Evolutionary conservation across 2,329 filamentous ascomycete species (phyloP), one percentile per base, ranked within the genome.

Genomic region (Colletotrichum ledebouriae): DNA sequence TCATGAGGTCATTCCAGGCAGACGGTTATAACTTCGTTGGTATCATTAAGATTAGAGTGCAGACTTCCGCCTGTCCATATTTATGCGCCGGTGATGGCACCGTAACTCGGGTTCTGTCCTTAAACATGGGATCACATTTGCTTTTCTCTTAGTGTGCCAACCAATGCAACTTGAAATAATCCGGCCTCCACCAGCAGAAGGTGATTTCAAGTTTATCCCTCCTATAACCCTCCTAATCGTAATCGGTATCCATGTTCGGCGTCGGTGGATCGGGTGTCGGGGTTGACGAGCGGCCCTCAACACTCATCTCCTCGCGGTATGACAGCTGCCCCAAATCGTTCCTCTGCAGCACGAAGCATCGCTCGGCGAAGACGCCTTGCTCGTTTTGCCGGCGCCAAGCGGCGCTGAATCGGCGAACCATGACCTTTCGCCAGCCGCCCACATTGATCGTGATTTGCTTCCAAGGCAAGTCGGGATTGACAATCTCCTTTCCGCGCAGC

Each of bases 351-450:
- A 83, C 76, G 59, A 85, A 85, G 68, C 83, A 84, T 41, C 83
- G 74, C 74, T 85, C 83, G 0, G 83, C 83, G 69, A 78, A 85
- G 1, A 84, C 73, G 2, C 83, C 83, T 42, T 76, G 73, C 47
- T 76, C 73, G 44, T 85, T 83, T 47, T 76, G 76, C 49, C 73
- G 71, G 67, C 77, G 77, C 83, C 83, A 85, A 10, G 75, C 75
- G 47, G 75, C 74, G 56, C 81, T 76, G 50, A 83, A 72, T 20
- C 83, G 76, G 17, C 83, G 77, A 7, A 84, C 77, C 81, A 84
- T 81, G 47, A 81, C 76, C 11, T 76, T 78, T 50, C 78, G 78
- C 83, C 83, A 85, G 7, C 82, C 83, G 5, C 83, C 84, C 1
- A 85, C 79, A 37, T 84, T 85, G 64, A 85, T 75, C n/a, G 78